Evolutionary conservation across 1,284 basidiomycete species (phyloP), one percentile per base, ranked within the genome.

Genomic region (Schizophyllum amplum): DNA sequence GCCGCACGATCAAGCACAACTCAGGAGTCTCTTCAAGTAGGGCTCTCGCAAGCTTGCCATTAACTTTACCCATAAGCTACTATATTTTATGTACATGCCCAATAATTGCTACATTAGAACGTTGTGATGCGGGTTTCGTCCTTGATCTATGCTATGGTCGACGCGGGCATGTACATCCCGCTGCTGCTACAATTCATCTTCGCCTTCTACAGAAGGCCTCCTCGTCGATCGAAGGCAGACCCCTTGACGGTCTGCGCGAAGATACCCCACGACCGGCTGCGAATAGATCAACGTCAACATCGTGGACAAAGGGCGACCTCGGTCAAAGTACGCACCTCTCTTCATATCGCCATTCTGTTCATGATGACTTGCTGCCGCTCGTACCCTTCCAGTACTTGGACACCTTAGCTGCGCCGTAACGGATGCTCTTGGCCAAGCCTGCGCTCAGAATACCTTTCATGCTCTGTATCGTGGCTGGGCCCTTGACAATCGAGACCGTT

Each of bases 371-470:
- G 7, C 33, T 17, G 33, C 33, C 33, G 7, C 33, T 42, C 33
- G 62, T 67, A 15, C 84, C 79, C 57, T 73, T 75, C 80, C 88
- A 87, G 87, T 91, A 94, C 72, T 96, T 97, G 52, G 81, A 73
- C 23, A 94, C 73, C 74, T 97, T 94, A 57, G 86, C 81, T 49
- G 78, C 64, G 50, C 81, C 77, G 69, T 97, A 98, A 51, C 81
- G 81, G 9, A 87, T 60, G 66, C 89, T 92, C 77, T 94, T 94
- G 51, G 78, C 73, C 5, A 89, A 65, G 0, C 94, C 94, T 4
- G 92, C 91, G 56, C 88, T 94, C 20, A 90, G 79, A 55, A 97
- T 68, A 6, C 94, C 94, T 72, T 97, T 98, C 62, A 91, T 64
- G 5, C 87, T 82, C 73, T 98, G 94, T 11, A 90, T 77, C 4